Evolutionary conservation across 2,329 filamentous ascomycete genomes (phyloP).

Genomic region (Ceratocystiopsis minuta): DNA sequence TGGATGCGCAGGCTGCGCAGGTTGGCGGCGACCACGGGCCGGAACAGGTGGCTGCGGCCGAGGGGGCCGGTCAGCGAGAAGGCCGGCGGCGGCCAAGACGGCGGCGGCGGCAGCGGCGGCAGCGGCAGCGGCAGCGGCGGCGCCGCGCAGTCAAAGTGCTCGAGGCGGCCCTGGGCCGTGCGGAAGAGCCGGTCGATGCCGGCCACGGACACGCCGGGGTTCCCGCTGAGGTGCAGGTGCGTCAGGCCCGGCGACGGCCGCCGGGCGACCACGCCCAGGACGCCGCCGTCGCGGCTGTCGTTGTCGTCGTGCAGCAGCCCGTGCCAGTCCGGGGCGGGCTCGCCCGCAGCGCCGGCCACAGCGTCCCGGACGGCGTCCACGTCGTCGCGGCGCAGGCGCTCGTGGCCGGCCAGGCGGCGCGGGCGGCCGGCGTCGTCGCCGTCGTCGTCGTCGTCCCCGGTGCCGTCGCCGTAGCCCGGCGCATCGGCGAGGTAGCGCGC

Average conservation of each 20-base stretch:
- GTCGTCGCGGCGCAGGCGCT: constrained; percentile 16
- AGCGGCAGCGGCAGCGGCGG: constrained; percentile 14
- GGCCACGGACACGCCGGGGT: constrained; percentile 22
- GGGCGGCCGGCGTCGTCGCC: constrained; percentile 1
- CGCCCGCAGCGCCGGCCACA: constrained; percentile 12
- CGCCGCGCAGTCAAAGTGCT: constrained; percentile 33
- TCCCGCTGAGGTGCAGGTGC: constrained; percentile 35
- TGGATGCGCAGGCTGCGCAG: constrained; percentile 35
- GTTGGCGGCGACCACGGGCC: constrained; percentile 34
- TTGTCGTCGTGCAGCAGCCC: no score
- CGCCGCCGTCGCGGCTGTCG: constrained; percentile 9
- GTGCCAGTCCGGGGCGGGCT: constrained; percentile 6
- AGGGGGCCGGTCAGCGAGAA: constrained; percentile 22
- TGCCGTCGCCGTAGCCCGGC: constrained; percentile 21
- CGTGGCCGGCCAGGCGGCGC: constrained; percentile 19
- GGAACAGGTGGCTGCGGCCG: constrained; percentile 27
- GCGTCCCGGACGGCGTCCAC: constrained; percentile 15
- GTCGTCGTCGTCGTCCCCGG: constrained; percentile 1
- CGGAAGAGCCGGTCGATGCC: constrained; percentile 27
- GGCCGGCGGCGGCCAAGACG: constrained; percentile 2
- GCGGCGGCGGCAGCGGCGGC: constrained; percentile 15
- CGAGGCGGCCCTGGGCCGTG: constrained; percentile 25
- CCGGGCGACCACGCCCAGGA: constrained; percentile 15
- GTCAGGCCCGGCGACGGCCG: constrained; percentile 23
- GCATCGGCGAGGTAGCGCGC: constrained; percentile 30